Evolutionary conservation across 148 eudicot genomes (phyloP), one percentile per base, ranked within the genome.

Genomic region (Nyssa sinensis): DNA sequence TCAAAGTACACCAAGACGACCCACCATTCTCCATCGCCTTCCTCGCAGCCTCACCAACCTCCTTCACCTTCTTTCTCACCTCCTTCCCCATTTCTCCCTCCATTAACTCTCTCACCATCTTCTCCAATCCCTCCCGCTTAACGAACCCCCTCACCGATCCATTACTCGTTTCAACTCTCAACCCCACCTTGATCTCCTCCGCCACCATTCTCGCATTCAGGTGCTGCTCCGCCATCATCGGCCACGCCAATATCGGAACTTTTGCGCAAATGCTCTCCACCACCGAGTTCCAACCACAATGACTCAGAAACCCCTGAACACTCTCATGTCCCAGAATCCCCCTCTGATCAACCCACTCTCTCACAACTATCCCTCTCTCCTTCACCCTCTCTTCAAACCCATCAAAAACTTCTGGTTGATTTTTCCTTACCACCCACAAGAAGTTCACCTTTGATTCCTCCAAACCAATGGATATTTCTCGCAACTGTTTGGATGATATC

Each of bases 201-300:
- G 37, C 86, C 70, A 91, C 85, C 85, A 91, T 78, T 70, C 79
- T 88, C 0, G 91, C 94, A 35, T 91, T 93, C 65, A 93, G 61
- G 16, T 67, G 89, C 31, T 93, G 92, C 35, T 93, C 98, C 0
- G 94, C 98, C 87, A 89, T 81, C 83, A 89, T 82, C 1, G 96
- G 98, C 92, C 91, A 87, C 0, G 90, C 91, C 27, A 93, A 73
- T 28, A 93, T 85, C 0, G 98, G 94, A 3, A 88, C 91, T 12
- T 76, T 77, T 0, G 91, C 88, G 16, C 91, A 93, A 31, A 88
- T 72, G 69, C 94, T 88, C 71, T 93, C 97, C 19, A 80, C 12
- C 4, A 81, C 83, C 10, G 97, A 93, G 82, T 91, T 93, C 98
- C 98, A 88, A 2, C 98, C 94, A 30, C 96, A 91, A 28, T 93